Percentiles rank a stretch among this genome's conserved stretches.
phyloP scores from a whole-genome alignment of 1,139 yeast genomes.

The Suhomyces taliae region DNA sequence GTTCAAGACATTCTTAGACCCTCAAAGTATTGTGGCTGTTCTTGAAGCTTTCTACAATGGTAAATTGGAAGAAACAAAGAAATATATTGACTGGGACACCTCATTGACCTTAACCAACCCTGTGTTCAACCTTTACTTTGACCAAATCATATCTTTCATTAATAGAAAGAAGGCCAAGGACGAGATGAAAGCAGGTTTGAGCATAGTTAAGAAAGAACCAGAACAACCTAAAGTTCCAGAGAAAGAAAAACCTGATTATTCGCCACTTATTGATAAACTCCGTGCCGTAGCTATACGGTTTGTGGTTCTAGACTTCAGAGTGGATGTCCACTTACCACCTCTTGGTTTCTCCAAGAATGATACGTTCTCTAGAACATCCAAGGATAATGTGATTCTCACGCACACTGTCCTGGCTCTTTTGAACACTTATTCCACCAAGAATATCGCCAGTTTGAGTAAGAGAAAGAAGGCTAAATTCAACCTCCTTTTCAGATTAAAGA shows the following conservation, averaged over 20 bases:
- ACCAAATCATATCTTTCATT: slow-evolving; percentile 29
- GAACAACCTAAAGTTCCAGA: background rate
- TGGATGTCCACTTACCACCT: slow-evolving; percentile 34
- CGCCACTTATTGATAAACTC: slow-evolving; percentile 11
- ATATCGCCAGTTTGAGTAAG: slow-evolving; percentile 16
- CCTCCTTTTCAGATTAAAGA: slow-evolving; percentile 31
- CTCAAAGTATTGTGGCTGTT: slow-evolving; percentile 10
- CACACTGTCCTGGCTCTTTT: slow-evolving; percentile 27
- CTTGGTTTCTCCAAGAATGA: slow-evolving; percentile 19
- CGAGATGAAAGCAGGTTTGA: background rate
- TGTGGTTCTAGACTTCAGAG: slow-evolving; percentile 32
- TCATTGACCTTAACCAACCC: slow-evolving; percentile 30
- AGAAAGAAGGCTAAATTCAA: slow-evolving; percentile 14
- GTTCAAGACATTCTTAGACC: slow-evolving; percentile 15
- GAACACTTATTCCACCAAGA: slow-evolving; percentile 30
- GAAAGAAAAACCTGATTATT: background rate
- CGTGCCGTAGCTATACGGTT: slow-evolving; percentile 27
- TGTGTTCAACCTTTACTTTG: slow-evolving; percentile 38
- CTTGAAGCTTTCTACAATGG: slow-evolving; percentile 12
- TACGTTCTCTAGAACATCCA: slow-evolving; percentile 30
- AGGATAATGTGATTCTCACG: slow-evolving; percentile 28
- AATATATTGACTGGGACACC: slow-evolving; percentile 15
- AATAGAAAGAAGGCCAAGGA: background rate
- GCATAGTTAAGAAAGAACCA: slow-evolving; percentile 3
- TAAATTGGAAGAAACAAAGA: slow-evolving; percentile 7